Percentiles rank a stretch among this genome's conserved stretches.
These are phyloP conservation scores for Agaricus subrufescens DNA, from an alignment of 768 basidiomycete species.

Conservation along the genomic window DNA sequence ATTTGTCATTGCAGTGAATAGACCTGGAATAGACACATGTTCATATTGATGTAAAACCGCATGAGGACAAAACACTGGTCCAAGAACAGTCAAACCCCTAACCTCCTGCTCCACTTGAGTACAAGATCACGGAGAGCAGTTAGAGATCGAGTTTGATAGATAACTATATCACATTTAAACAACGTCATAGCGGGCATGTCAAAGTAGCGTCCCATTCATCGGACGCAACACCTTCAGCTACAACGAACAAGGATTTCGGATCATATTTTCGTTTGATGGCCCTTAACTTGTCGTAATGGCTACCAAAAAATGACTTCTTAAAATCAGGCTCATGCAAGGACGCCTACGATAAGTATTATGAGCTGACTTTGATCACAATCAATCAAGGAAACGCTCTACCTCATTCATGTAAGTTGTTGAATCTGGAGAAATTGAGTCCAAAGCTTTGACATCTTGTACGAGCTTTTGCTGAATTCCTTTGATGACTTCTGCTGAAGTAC, in stretches of 20 bases:
- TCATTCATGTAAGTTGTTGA: conserved; percentile 47
- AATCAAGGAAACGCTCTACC: conserved; percentile 19
- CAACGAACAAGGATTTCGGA: conserved; percentile 38
- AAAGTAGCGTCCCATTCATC: conserved; percentile 40
- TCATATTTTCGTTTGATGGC: conserved; percentile 43
- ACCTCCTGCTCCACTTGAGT: too few species aligned
- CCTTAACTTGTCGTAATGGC: conserved; percentile 34
- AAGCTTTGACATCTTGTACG: conserved; percentile 13
- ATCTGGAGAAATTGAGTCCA: conserved; percentile 25
- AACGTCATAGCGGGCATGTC: conserved; percentile 14
- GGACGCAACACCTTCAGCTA: conserved; percentile 42
- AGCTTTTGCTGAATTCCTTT: conserved; percentile 13
- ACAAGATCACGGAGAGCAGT: too few species aligned
- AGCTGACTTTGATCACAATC: background rate
- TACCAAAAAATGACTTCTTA: conserved; percentile 41
- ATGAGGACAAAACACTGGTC: too few species aligned
- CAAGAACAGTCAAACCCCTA: too few species aligned
- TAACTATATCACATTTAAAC: too few species aligned
- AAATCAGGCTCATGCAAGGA: conserved; percentile 36
- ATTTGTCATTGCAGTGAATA: too few species aligned
- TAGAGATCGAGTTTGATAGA: too few species aligned
- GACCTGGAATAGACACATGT: too few species aligned
- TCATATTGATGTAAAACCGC: too few species aligned
- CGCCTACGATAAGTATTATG: conserved; percentile 26
- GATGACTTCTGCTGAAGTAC: conserved; percentile 18